These are phyloP conservation scores for Meyerozyma carpophila DNA, from an alignment of 1,139 yeast genomes.

Conservation along the genomic window DNA sequence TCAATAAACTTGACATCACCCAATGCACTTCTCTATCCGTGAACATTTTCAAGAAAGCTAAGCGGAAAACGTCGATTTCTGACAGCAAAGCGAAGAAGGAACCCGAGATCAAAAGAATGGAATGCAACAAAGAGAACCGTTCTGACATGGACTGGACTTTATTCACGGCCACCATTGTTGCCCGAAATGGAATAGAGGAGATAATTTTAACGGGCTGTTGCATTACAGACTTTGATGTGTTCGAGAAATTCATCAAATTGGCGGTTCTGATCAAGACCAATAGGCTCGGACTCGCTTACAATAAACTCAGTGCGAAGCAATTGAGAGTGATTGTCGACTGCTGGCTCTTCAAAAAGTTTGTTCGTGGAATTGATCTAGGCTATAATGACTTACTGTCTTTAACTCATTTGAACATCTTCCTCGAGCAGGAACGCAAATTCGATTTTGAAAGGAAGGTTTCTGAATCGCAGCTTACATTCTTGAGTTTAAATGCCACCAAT, in stretches of 20 bases:
- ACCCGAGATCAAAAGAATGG: constrained; percentile 46
- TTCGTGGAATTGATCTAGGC: constrained; percentile 62
- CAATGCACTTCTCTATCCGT: constrained; percentile 62
- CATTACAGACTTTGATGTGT: constrained; percentile 48
- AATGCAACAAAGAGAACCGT: constrained; percentile 50
- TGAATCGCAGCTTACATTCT: constrained; percentile 28
- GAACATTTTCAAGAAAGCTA: constrained; percentile 46
- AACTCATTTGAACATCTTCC: constrained; percentile 21
- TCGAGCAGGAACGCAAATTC: constrained; percentile 17
- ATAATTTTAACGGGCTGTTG: constrained; percentile 69
- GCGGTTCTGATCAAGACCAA: constrained; percentile 49
- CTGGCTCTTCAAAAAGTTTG: constrained; percentile 33
- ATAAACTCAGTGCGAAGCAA: constrained; percentile 49
- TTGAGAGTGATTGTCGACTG: constrained; percentile 41
- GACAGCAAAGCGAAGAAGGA: constrained; percentile 20
- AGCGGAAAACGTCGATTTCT: constrained; percentile 14
- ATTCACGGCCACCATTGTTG: constrained; percentile 61
- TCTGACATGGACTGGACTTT: constrained; percentile 75
- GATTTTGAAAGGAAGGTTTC: constrained; percentile 16
- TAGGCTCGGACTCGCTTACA: constrained; percentile 66
- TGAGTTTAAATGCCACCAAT: constrained; percentile 51
- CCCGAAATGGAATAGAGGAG: constrained; percentile 70
- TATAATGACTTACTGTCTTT: constrained; percentile 56
- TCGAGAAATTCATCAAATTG: constrained; percentile 51
- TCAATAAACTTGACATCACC: constrained; percentile 59